Evolutionary conservation across 192 early-diverging fungal species (phyloP).

Genomic region (Coemansia sp.): DNA sequence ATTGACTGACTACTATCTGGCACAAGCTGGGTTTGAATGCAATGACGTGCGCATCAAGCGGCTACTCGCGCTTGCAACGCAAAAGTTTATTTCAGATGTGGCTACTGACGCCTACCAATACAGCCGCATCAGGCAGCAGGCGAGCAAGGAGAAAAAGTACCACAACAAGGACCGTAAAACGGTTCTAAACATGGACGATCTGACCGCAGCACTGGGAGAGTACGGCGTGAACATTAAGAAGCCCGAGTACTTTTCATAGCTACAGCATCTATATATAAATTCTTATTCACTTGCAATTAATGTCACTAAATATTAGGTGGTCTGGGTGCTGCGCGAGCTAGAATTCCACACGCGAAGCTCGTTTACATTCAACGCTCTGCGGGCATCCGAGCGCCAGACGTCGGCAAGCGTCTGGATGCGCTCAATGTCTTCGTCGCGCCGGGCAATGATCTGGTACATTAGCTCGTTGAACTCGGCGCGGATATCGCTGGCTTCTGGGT

Average conservation of each 20-base stretch:
- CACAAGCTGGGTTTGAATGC: constrained; percentile 67
- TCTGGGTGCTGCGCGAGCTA: constrained; percentile 43
- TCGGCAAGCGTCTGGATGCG: constrained; percentile 43
- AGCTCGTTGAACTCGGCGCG: constrained; percentile 52
- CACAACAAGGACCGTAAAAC: constrained; percentile 72
- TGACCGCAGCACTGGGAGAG: constrained; percentile 82
- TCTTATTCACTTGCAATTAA: not conserved
- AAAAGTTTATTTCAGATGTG: constrained; percentile 76
- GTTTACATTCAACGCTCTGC: constrained; percentile 21
- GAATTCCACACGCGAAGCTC: constrained; percentile 40
- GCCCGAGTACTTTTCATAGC: constrained; percentile 85
- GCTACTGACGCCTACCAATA: constrained; percentile 74
- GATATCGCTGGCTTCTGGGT: constrained; percentile 50
- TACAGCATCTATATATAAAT: not conserved
- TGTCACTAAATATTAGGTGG: constrained; percentile 4
- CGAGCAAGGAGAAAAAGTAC: constrained; percentile 54
- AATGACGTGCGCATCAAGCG: constrained; percentile 67
- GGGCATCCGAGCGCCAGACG: constrained; percentile 41
- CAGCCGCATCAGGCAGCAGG: constrained; percentile 64
- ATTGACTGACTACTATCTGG: constrained; percentile 88
- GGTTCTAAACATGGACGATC: constrained; percentile 90
- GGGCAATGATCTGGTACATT: constrained; percentile 42
- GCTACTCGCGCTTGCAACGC: constrained; percentile 69
- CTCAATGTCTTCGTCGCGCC: constrained; percentile 50
- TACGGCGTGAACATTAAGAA: constrained; percentile 96